Evolutionary conservation across 2,329 filamentous ascomycete species (phyloP), one percentile per base, ranked within the genome.

Genomic region (Talaromyces verruculosus): DNA sequence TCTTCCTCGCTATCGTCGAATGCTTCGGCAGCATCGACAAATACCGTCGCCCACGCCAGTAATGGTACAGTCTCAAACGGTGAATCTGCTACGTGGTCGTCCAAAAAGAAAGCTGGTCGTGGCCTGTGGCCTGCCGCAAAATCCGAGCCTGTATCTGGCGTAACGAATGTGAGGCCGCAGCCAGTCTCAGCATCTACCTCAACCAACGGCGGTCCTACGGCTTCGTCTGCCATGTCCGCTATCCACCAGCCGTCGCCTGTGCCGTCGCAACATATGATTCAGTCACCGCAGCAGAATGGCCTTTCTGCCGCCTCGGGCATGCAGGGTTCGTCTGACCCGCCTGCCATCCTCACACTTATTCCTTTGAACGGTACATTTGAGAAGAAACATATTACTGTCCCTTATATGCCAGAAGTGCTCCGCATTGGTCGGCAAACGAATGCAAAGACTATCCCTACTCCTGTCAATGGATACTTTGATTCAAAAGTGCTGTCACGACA

Each of bases 331-430:
- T 73, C 77, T 19, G 87, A 89, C 65, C 86, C 87, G 5, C 88
- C 91, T 62, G 92, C 93, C 0, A 89, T 97, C 25, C 85, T 97
- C 49, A 92, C 93, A 68, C 86, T 99, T 5, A 81, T 94, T 5
- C 96, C 95, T 0, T 88, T 98, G 73, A 99, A 99, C 75, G 92
- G 92, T 66, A 98, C 94, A 0, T 99, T 99, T 76, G 95, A 98
- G 78, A 89, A 93, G 73, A 99, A 99, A 81, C 95, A 93, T 51
- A 98, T 99, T 72, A 91, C 87, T 39, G 92, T 99, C 2, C 95
- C 95, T 0, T 97, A 91, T 76, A 91, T 87, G 69, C 95, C 95
- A n/a, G 94, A 98, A n/a, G 90, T 91, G 47, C 84, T 99, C 60
- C 89, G 93, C 69, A 97, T 99, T 74, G 95, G 95, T 53, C 90